Evolutionary conservation across 352 stramenopile species (phyloP).

Genomic region (Pythium dissimile): DNA sequence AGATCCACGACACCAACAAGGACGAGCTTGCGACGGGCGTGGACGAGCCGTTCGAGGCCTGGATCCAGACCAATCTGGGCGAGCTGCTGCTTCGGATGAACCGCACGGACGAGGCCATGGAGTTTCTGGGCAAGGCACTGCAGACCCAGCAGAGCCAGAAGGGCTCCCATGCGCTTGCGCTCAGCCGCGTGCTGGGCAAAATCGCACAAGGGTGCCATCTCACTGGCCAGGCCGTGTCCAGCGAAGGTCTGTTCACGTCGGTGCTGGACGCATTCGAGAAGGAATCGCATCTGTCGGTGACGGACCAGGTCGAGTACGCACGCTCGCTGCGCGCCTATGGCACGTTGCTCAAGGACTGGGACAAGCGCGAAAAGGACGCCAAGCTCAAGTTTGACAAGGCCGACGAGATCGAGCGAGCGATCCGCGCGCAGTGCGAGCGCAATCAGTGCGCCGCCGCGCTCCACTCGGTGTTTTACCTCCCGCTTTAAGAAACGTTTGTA

Average conservation of each 20-base stretch:
- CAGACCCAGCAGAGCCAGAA: constrained; percentile 52
- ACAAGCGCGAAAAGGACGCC: constrained; percentile 28
- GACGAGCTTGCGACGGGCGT: constrained; percentile 50
- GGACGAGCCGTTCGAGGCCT: constrained; percentile 59
- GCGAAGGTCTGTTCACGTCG: constrained; percentile 65
- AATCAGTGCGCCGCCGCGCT: constrained; percentile 19
- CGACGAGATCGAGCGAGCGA: constrained; percentile 10
- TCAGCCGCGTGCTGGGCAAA: constrained; percentile 60
- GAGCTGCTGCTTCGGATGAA: constrained; percentile 60
- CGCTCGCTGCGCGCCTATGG: constrained; percentile 54
- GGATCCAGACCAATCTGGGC: constrained; percentile 66
- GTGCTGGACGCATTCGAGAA: constrained; percentile 71
- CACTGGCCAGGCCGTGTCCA: constrained; percentile 64
- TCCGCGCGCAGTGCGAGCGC: constrained; percentile 11
- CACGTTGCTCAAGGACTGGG: constrained; percentile 24
- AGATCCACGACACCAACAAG: constrained; percentile 30
- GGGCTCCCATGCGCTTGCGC: constrained; percentile 44
- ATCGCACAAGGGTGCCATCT: constrained; percentile 64
- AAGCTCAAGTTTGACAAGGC: constrained; percentile 23
- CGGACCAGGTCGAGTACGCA: constrained; percentile 68
- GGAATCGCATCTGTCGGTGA: constrained; percentile 41
- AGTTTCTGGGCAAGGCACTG: constrained; percentile 64
- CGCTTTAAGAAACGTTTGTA: constrained; percentile 10
- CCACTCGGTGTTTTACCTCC: constrained; percentile 29
- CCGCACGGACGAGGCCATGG: constrained; percentile 61